Percentiles rank a stretch among this genome's conserved stretches.
Evolutionary conservation across 805 yeast genomes (phyloP).

Genomic region (Lipomyces orientalis): DNA sequence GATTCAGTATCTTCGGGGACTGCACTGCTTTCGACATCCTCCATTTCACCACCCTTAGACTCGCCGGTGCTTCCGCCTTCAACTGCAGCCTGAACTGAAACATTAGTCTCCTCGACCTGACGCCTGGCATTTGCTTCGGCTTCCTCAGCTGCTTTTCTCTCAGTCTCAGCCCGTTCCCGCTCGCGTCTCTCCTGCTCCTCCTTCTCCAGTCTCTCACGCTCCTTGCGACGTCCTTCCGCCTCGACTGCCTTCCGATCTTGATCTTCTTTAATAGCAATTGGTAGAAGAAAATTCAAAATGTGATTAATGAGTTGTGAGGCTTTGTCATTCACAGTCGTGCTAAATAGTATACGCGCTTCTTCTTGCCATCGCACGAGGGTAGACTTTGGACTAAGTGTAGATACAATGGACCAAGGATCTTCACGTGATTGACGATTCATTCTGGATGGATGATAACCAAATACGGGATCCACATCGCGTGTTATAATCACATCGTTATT

Average conservation of each 20-base stretch:
- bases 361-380: conserved; percentile 76
- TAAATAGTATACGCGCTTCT: conserved; percentile 57
- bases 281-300: conserved; percentile 38
- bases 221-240: conserved; percentile 35
- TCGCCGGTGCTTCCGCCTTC: conserved; percentile 36
- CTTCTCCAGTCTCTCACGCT: conserved; percentile 40
- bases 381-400: conserved; percentile 45
- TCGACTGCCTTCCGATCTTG: conserved; percentile 24
- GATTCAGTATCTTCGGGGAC: conserved; percentile 32
- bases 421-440: conserved; percentile 18
- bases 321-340: conserved; percentile 48
- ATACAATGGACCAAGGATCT: conserved; percentile 36
- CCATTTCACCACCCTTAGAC: conserved; percentile 17
- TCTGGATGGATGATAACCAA: conserved; percentile 19
- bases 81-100: conserved; percentile 38
- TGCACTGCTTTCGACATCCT: conserved; percentile 32
- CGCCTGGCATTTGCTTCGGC: conserved; percentile 23
- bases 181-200: conserved; percentile 49
- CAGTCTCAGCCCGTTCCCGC: conserved; percentile 44
- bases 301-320: conserved; percentile 40
- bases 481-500: conserved; percentile 22
- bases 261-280: conserved; percentile 36
- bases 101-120: conserved; percentile 10
- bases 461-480: conserved; percentile 27
- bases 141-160: conserved; percentile 41